Percentiles rank a stretch among this genome's conserved stretches.
phyloP scores from a whole-genome alignment of 176 grass and related monocot genomes.

The Neostapfia colusana region DNA sequence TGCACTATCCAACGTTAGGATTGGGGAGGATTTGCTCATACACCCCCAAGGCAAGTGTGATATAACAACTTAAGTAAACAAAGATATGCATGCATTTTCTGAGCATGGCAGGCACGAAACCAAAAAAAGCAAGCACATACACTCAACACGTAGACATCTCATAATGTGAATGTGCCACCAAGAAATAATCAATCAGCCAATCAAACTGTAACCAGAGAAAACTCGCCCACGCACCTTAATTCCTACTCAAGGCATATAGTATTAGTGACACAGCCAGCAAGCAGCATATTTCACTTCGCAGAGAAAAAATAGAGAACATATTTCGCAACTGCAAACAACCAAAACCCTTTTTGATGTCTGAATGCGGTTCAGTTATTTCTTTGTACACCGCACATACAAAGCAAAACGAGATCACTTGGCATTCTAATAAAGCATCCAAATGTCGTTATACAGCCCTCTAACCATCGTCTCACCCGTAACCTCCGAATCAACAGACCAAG shows the following conservation, averaged over 20 bases:
- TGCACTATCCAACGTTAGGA: not conserved
- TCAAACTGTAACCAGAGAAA: not conserved
- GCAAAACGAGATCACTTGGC: slow-evolving; percentile 20
- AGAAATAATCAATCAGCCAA: not conserved
- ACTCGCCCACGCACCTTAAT: not conserved
- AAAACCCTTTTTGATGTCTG: slow-evolving; percentile 14
- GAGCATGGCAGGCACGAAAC: not conserved
- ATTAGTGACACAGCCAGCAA: slow-evolving; percentile 22
- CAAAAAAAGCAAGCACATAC: not conserved
- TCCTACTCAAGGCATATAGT: slow-evolving; percentile 10
- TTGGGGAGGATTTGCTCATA: not conserved
- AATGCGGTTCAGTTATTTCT: not conserved
- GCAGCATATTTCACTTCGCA: not conserved
- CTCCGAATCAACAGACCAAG: slow-evolving; percentile 18
- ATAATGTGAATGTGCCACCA: not conserved
- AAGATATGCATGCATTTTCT: not conserved
- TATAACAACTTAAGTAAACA: not conserved
- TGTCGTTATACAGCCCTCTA: not conserved
- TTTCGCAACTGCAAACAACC: not conserved
- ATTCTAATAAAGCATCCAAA: not conserved
- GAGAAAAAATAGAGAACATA: too few species aligned
- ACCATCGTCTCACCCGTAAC: not conserved
- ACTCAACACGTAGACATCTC: not conserved
- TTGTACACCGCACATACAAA: not conserved
- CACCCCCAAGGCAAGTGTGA: not conserved